phyloP scores from a whole-genome alignment of 441 rosid genomes.

The Euphorbia schlechtendalii region DNA sequence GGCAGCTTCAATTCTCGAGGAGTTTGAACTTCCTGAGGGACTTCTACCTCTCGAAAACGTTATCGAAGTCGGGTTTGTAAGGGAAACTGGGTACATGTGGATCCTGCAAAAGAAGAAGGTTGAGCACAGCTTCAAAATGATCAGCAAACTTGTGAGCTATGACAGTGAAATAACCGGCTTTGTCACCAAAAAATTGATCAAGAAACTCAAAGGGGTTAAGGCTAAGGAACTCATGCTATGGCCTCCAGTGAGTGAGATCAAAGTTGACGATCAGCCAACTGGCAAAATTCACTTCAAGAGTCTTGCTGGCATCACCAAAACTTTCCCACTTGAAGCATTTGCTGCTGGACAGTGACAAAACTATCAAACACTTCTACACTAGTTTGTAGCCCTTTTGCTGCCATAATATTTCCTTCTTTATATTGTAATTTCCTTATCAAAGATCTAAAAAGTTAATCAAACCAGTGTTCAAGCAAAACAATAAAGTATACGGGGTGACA shows the following conservation, averaged over 20 bases:
- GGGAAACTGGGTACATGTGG: slow-evolving; percentile 48
- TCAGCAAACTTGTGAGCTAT: slow-evolving; percentile 53
- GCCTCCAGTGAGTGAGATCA: slow-evolving; percentile 45
- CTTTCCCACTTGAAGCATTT: slow-evolving; percentile 55
- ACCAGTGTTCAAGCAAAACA: slow-evolving; percentile 7
- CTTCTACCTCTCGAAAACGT: slow-evolving; percentile 51
- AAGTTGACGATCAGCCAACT: slow-evolving; percentile 31
- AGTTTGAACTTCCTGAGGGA: slow-evolving; percentile 49
- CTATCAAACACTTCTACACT: no score
- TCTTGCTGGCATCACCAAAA: slow-evolving; percentile 55
- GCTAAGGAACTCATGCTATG: slow-evolving; percentile 50
- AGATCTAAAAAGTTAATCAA: slow-evolving; percentile 9
- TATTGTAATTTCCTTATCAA: slow-evolving; percentile 10
- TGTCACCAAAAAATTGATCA: slow-evolving; percentile 36
- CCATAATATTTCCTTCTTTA: slow-evolving; percentile 3
- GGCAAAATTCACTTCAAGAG: slow-evolving; percentile 58
- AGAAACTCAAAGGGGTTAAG: slow-evolving; percentile 63
- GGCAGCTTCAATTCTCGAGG: slow-evolving; percentile 45
- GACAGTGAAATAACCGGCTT: slow-evolving; percentile 39
- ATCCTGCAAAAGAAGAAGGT: slow-evolving; percentile 43
- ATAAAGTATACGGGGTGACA: slow-evolving; percentile 3
- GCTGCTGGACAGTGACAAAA: slow-evolving; percentile 39
- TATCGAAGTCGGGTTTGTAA: slow-evolving; percentile 45
- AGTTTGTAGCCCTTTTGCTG: slow-evolving; percentile 9
- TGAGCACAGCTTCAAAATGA: slow-evolving; percentile 46